These are phyloP conservation scores for Aspergillus nomiae DNA, from an alignment of 2,329 filamentous ascomycete genomes.

Conservation along the genomic window DNA sequence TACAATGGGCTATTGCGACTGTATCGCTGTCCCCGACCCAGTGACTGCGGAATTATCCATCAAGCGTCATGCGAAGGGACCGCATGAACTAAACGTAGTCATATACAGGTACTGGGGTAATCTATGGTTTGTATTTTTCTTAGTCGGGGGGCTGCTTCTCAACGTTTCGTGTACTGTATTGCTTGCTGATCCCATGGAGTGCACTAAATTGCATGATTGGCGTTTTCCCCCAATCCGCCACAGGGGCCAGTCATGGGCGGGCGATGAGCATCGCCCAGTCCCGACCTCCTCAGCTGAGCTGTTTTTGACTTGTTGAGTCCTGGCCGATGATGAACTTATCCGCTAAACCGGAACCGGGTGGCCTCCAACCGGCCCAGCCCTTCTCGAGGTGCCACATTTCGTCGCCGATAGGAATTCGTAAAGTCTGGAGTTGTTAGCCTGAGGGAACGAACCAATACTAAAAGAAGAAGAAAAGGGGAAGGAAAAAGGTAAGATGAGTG, in stretches of 20 bases:
- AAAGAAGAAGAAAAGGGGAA: not conserved
- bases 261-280: constrained; percentile 3
- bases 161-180: constrained; percentile 6
- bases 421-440: constrained; percentile 64
- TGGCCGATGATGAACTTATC: constrained; percentile 37
- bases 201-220: not conserved
- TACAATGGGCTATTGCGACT: not conserved
- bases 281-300: constrained; percentile 12
- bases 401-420: constrained; percentile 87
- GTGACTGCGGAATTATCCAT: not conserved
- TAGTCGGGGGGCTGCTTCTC: not conserved
- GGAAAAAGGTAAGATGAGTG: not conserved
- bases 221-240: not conserved
- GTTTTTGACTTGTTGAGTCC: constrained; percentile 14
- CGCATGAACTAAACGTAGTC: not conserved
- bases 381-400: constrained; percentile 93
- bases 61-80: not conserved
- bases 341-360: constrained; percentile 78
- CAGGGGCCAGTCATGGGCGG: not conserved
- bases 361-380: constrained; percentile 86
- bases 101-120: not conserved
- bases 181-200: constrained; percentile 3
- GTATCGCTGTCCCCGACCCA: not conserved
- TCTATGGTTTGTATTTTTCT: not conserved
- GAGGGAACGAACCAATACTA: not conserved